Base-by-base conservation (phyloP, 2,329 filamentous ascomycete genomes). In the Sporothrix mexicana region DNA sequence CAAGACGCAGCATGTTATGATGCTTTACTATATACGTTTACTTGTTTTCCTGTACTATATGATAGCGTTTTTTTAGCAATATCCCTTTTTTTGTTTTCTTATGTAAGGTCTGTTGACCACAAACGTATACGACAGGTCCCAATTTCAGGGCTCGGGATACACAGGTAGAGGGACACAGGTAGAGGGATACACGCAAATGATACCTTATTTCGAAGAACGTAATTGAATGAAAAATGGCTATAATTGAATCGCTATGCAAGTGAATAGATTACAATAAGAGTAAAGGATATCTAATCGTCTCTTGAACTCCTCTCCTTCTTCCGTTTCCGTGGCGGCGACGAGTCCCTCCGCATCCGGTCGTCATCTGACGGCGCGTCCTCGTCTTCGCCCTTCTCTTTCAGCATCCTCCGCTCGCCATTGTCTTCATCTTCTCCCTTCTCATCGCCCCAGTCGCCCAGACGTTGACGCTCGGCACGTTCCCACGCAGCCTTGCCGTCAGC, bases 401-500 rank as follows among this genome's bases (percentile, higher is more conserved):
- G 53, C 43, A 66, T 41, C 62, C 49, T 70, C n/a, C 15, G 70
- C 62, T 55, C 59, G 10, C 59, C 20, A 12, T 61, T 41, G 8
- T 51, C 53, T 2, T 68, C 72, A 5, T 45, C 70, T 1, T 61
- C 57, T 10, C 64, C 45, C 9, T 66, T 59, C 3, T 59, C 71
- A 10, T 74, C 77, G n/a, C 83, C 78, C 70, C 87, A 78, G 67
- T 80, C 82, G 23, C 88, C 86, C 1, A 81, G 83, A n/a, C 85
- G 82, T 79, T 87, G 89, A 76, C 79, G 84, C 76, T 96, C 91
- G 0, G 93, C 90, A 72, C 93, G 91, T 77, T 95, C 91, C 81
- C 93, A 94, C 0, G 94, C 95, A 74, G 84, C 84, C 80, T 90
- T 97, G 49, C 96, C 96, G 73, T 93, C 93, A 74, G 96, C 93